Base-by-base conservation (phyloP, 2,329 filamentous ascomycete species). In the Epichloe elymi region DNA sequence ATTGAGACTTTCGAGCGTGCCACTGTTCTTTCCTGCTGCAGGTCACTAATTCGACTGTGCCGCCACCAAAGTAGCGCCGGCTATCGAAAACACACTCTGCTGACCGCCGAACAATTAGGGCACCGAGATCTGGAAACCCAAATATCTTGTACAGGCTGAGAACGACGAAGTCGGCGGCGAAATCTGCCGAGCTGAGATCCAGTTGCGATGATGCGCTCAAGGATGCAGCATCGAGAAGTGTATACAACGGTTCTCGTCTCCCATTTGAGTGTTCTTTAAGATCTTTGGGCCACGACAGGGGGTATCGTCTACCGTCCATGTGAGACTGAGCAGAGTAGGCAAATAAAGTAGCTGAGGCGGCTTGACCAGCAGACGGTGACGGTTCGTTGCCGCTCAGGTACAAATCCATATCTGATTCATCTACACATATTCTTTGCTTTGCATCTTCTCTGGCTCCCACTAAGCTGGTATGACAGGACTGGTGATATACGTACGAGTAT, bases 81-180 rank as follows among this genome's bases (percentile, higher is more conserved):
- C 73, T 71, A 35, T 77, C 70, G 45, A 95, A 82, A 3, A 84
- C 63, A 39, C 74, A 65, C 6, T 78, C 80, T 12, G 86, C 79
- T 35, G 79, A 74, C 58, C 87, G 89, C 41, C 85, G 81, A 12
- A 97, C 81, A 33, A 97, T 81, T 52, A 98, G 69, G 1, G 83
- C 89, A 2, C 91, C 91, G 2, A 97, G 72, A 63, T 97, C 88
- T 0, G 91, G 91, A 57, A 96, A 96, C 1, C 93, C 91, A 65
- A 97, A 97, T n/a, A 96, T 90, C 65, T 97, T 98, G 70, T 96
- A 94, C 56, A 97, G 82, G 65, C 90, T 96, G 41, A 97, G 61
- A 0, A 88, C 85, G 0, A 80, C 84, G 57, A 97, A 97, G 64
- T 97, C 91, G 1, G 91, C 86, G 0, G 85, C 81, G 0, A 68